Evolutionary conservation across 768 basidiomycete genomes (phyloP), one percentile per base, ranked within the genome.

Genomic region (Lactifluus volemus): DNA sequence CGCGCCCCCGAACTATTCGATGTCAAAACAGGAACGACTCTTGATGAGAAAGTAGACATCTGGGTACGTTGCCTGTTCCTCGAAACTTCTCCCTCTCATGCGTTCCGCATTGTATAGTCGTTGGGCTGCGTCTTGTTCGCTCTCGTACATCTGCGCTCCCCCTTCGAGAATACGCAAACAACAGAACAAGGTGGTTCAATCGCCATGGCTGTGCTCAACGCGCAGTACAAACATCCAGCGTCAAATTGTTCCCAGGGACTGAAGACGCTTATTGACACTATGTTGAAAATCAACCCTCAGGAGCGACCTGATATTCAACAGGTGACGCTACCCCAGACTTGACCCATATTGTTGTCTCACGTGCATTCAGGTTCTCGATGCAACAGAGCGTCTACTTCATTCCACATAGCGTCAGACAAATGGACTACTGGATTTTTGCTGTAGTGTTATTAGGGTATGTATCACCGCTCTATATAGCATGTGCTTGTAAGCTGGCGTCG

Each of bases 1-100:
- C 86, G 97, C 19, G 95, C 97, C 2, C 97, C 97, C 0, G 97
- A 99, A 70, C 78, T 99, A 21, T 99, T 98, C 70, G 97, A 99
- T 67, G 95, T 97, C 58, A 96, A 96, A 71, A 98, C 94, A 5
- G 92, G 91, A 25, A 76, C 81, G 44, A 83, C 78, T 0, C 74
- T 98, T 8, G 92, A 97, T 67, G 96, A 98, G 75, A 95, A 93
- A 69, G 94, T 97, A 11, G 94, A 97, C 70, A 93, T 97, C 36
- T 97, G 94, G 94, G 93, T 92, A 75, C 59, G 84, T 72, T 29
- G 19, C 14, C 32, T 11, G 38, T 30, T n/a, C 12, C n/a, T 54
- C 19, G 30, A 12, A 32, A 25, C 25, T 25, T 30, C 55, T 51
- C 32, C 58, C 36, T 19, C 49, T 34, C 19, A 53, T 8, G 21